Base-by-base conservation (phyloP, 2,329 filamentous ascomycete genomes). In the Exophiala spinifera region DNA sequence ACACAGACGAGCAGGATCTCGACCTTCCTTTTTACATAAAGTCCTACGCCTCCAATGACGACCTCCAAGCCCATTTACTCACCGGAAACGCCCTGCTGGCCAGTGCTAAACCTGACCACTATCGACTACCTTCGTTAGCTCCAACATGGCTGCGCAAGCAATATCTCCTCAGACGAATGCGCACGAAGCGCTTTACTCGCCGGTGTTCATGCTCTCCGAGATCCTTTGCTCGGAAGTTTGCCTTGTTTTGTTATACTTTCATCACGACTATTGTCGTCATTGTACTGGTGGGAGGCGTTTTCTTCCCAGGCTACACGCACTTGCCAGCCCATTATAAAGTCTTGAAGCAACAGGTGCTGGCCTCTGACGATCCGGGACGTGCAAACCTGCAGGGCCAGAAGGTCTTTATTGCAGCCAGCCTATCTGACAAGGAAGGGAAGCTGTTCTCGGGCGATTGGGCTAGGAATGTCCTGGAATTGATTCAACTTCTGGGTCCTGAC, bases 401-500 rank as follows among this genome's bases (percentile, higher is more conserved):
- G 63, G 74, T 90, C n/a, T 90, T 87, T 65, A 87, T 91, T 48
- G 84, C 84, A 1, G 82, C 86, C 14, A 88, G 84, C 63, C 76
- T 91, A 50, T 86, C 87, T 62, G 86, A 90, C 63, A 73, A 76
- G 17, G 74, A 75, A 5, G 85, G 84, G 1, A 72, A 77, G 2
- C 71, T 90, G 17, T 79, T 85, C 0, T 71, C 75, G 5, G 86
- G 86, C 1, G 72, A 74, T 23, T 91, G 87, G 87, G 86, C 83
- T 0, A 67, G 77, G 55, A 76, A 78, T 20, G 66, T 91, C 0
- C 65, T 85, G 37, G 72, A 82, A 17, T 69, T 91, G 50, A 78
- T 90, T 28, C 75, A 87, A 46, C 67, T 88, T 25, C 74, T 91
- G 34, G 87, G 87, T 0, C 76, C 78, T 13, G 74, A 85, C 33